These are phyloP conservation scores for Yamadazyma buinensis DNA, from an alignment of 1,139 yeast species.

Conservation along the genomic window DNA sequence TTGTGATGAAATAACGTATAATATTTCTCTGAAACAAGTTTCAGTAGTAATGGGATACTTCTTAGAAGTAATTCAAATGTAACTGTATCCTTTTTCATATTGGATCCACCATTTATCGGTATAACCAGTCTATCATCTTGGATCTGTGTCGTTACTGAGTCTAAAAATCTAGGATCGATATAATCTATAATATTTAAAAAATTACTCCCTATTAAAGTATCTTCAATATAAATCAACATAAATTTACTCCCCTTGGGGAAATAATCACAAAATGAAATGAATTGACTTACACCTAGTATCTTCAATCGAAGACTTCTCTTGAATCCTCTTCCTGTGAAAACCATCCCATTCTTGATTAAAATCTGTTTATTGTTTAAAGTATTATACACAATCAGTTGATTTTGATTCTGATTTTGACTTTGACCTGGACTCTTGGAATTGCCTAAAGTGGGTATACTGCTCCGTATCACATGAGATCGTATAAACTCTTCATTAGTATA, in stretches of 20 bases:
- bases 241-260: conserved; percentile 48
- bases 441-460: conserved; percentile 31
- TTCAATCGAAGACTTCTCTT: conserved; percentile 41
- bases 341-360: conserved; percentile 50
- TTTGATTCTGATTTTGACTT: too few relatives aligned
- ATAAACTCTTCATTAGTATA: conserved; percentile 60
- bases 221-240: conserved; percentile 51
- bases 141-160: not conserved
- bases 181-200: conserved; percentile 11
- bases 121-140: not conserved
- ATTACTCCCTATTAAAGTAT: conserved; percentile 42
- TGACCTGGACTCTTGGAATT: conserved; percentile 40
- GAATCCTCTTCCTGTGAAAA: conserved; percentile 59
- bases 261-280: conserved; percentile 45
- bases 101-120: not conserved
- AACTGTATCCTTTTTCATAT: conserved; percentile 12
- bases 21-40: conserved; percentile 45
- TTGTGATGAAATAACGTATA: conserved; percentile 43
- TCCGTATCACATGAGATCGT: conserved; percentile 61
- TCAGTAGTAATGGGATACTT: conserved; percentile 44
- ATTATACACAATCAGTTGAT: conserved; percentile 43
- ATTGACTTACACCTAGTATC: conserved; percentile 40
- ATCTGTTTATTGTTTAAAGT: conserved; percentile 63
- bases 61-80: conserved; percentile 45
- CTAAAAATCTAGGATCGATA: conserved; percentile 10